These are phyloP conservation scores for Leccinum truebloodii DNA, from an alignment of 768 basidiomycete species.

Conservation along the genomic window DNA sequence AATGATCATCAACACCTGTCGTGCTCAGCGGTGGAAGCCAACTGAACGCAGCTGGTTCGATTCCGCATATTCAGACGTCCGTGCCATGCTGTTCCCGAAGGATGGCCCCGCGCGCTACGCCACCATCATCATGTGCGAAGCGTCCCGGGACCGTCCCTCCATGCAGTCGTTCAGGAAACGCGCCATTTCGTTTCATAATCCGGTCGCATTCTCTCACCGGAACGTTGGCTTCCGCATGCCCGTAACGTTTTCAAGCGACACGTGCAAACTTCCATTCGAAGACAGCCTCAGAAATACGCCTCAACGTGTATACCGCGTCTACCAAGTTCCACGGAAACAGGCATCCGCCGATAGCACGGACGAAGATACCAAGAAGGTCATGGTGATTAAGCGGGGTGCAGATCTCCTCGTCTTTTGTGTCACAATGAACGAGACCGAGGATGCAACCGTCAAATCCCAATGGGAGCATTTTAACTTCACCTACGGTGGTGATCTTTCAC, in stretches of 20 bases:
- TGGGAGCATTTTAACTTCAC: conserved; percentile 30
- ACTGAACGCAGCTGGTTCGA: conserved; percentile 29
- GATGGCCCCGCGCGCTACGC: conserved; percentile 6
- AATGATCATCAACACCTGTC: conserved; percentile 23
- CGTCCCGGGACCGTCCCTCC: not conserved
- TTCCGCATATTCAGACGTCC: conserved; percentile 28
- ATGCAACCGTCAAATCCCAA: conserved; percentile 16
- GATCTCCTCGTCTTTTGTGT: conserved; percentile 31
- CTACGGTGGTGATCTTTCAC: conserved; percentile 30
- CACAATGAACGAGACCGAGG: conserved; percentile 3
- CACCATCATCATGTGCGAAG: conserved; percentile 30
- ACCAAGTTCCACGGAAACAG: conserved; percentile 19
- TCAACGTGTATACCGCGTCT: conserved; percentile 23
- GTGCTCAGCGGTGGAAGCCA: conserved; percentile 29
- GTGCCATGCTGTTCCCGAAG: conserved; percentile 24
- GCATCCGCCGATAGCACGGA: not conserved
- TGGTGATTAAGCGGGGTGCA: conserved; percentile 22
- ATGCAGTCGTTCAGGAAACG: conserved; percentile 13
- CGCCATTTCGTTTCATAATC: conserved; percentile 26
- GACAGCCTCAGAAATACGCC: conserved; percentile 7
- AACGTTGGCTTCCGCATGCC: conserved; percentile 26
- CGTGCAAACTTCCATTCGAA: conserved; percentile 25
- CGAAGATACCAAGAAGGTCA: conserved; percentile 8
- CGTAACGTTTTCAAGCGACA: conserved; percentile 18
- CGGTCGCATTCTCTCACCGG: conserved; percentile 16